phyloP scores from a whole-genome alignment of 1,284 basidiomycete genomes.

The Pisolithus thermaeus region DNA sequence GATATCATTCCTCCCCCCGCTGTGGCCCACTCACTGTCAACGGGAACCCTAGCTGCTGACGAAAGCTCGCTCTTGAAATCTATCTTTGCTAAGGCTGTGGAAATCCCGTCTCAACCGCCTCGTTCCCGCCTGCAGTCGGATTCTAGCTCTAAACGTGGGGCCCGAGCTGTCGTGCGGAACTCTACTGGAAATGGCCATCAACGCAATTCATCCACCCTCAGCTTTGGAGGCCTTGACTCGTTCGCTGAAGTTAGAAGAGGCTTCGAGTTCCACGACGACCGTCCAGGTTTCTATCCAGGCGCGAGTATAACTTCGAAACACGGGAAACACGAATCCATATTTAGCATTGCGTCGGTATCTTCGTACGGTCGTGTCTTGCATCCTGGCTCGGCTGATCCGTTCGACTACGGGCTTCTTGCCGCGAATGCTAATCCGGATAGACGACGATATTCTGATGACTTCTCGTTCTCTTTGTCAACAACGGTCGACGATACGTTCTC shows the following conservation, averaged over 20 bases:
- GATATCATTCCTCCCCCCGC: constrained; percentile 67
- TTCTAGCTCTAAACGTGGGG: constrained; percentile 33
- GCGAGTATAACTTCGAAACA: constrained; percentile 35
- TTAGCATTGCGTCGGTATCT: constrained; percentile 78
- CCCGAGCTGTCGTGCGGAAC: constrained; percentile 18
- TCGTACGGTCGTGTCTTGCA: constrained; percentile 71
- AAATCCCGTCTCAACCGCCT: constrained; percentile 29
- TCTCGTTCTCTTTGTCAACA: constrained; percentile 49
- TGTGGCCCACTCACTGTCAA: constrained; percentile 45
- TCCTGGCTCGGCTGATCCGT: constrained; percentile 62
- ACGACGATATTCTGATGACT: constrained; percentile 51
- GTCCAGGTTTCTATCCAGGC: constrained; percentile 62
- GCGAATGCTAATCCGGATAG: constrained; percentile 41
- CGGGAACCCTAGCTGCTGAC: constrained; percentile 37
- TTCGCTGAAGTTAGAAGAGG: constrained; percentile 69
- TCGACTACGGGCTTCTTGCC: constrained; percentile 50
- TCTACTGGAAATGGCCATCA: constrained; percentile 31
- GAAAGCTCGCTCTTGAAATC: constrained; percentile 58
- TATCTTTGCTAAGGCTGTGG: constrained; percentile 46
- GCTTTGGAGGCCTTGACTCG: constrained; percentile 66
- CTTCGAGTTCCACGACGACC: constrained; percentile 61
- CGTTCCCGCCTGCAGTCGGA: constrained; percentile 41
- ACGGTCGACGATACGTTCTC: constrained; percentile 69
- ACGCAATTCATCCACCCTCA: constrained; percentile 47
- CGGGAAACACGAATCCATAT: constrained; percentile 52